Percentiles rank a stretch among this genome's conserved stretches.
Evolutionary conservation across 768 basidiomycete genomes (phyloP).

Genomic region (Lentinula raphanica): DNA sequence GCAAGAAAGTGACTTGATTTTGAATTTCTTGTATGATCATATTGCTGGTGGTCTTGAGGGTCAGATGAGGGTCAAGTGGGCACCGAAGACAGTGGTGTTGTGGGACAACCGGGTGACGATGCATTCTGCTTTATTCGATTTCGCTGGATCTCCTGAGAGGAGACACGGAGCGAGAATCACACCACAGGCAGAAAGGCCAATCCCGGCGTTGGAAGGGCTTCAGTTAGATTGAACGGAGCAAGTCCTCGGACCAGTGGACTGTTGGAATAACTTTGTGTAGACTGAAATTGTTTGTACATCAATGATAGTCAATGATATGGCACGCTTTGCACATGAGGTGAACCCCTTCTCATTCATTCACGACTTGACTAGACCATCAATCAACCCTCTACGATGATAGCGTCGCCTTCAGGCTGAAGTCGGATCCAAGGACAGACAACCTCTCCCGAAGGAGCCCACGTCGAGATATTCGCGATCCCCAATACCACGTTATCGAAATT

Average conservation of each 20-base stretch:
- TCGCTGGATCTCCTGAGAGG: slow-evolving; percentile 34
- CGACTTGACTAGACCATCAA: too few species aligned
- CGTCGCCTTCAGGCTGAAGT: slow-evolving; percentile 1
- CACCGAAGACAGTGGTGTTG: slow-evolving; percentile 48
- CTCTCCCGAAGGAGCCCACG: background rate
- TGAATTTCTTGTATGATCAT: slow-evolving; percentile 46
- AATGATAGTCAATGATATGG: too few species aligned
- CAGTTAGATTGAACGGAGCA: background rate
- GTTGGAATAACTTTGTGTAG: too few species aligned
- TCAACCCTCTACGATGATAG: background rate
- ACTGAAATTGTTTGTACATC: too few species aligned
- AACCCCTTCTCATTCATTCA: too few species aligned
- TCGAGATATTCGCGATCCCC: background rate
- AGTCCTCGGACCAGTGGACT: too few species aligned
- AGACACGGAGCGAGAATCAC: slow-evolving; percentile 53
- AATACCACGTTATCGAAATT: background rate
- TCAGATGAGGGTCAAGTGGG: slow-evolving; percentile 51
- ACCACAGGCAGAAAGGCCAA: slow-evolving; percentile 52
- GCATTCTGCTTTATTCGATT: slow-evolving; percentile 51
- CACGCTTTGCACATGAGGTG: too few species aligned
- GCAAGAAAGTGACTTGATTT: slow-evolving; percentile 48
- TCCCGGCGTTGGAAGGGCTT: slow-evolving; percentile 31
- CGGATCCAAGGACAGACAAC: slow-evolving; percentile 3
- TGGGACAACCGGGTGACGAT: slow-evolving; percentile 51
- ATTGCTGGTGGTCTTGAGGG: slow-evolving; percentile 48